These are phyloP conservation scores for Lindgomyces ingoldianus DNA, from an alignment of 495 filamentous ascomycete genomes.

Conservation along the genomic window DNA sequence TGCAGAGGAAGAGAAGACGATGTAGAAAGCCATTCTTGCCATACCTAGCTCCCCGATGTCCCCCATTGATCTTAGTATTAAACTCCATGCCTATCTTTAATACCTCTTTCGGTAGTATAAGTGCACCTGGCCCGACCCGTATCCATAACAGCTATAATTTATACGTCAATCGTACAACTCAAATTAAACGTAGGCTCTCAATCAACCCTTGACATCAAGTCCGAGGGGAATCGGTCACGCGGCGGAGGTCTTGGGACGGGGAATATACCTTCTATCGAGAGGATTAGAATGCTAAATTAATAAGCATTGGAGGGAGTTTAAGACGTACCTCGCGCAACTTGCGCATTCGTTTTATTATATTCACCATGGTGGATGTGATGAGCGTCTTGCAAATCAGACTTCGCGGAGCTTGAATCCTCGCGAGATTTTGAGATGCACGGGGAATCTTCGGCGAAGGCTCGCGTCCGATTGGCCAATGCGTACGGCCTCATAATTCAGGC, in stretches of 20 bases:
- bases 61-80: conserved; percentile 61
- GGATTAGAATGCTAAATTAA: conserved; percentile 30
- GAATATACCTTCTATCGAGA: conserved; percentile 46
- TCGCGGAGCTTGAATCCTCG: conserved; percentile 1
- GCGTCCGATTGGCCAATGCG: not conserved
- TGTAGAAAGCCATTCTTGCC: conserved; percentile 24
- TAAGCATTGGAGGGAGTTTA: not conserved
- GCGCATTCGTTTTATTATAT: conserved; percentile 73
- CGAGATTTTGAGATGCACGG: conserved; percentile 28
- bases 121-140: conserved; percentile 78
- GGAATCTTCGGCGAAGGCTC: not conserved
- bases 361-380: conserved; percentile 64
- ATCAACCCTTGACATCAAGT: not conserved
- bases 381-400: not conserved
- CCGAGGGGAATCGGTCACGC: too few relatives aligned
- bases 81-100: conserved; percentile 84
- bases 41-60: conserved; percentile 80
- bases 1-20: not conserved
- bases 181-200: not conserved
- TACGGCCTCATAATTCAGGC: not conserved
- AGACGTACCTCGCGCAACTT: conserved; percentile 70
- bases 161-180: not conserved
- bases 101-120: conserved; percentile 74
- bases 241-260: conserved; percentile 17
- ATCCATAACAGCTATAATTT: conserved; percentile 64